A percentile compares a stretch with the other conserved stretches of the same genome.
These are phyloP conservation scores for Backusella morwellensis DNA, from an alignment of 192 early-diverging fungal genomes.

Conservation along the genomic window DNA sequence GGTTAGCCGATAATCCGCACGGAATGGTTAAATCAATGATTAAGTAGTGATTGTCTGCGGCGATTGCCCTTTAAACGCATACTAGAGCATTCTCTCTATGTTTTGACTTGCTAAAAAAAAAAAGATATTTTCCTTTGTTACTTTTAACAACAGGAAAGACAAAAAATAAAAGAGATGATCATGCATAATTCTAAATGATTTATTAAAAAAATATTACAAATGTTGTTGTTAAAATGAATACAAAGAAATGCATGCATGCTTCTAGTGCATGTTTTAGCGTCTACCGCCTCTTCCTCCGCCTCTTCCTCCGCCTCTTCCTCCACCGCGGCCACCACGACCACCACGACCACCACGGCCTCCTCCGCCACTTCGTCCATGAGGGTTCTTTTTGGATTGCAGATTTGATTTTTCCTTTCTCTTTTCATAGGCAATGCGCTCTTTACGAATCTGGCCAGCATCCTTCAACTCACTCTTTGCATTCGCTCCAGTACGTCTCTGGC, in stretches of 20 bases:
- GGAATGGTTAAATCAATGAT: no score
- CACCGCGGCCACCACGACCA: constrained; percentile 23
- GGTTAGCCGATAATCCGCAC: no score
- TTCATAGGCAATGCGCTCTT: constrained; percentile 70
- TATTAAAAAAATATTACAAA: background rate
- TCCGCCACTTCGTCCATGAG: background rate
- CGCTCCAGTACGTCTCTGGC: constrained; percentile 34
- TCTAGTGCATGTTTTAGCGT: background rate
- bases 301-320: constrained; percentile 19
- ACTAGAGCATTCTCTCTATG: no score
- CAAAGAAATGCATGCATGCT: background rate
- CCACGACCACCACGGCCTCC: constrained; percentile 26
- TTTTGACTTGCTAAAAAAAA: no score
- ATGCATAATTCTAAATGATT: background rate
- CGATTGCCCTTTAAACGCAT: no score
- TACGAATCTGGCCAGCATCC: constrained; percentile 76
- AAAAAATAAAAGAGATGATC: background rate
- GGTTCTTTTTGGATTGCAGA: constrained; percentile 39
- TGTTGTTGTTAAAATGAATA: background rate
- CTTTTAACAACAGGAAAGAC: no score
- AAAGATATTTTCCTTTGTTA: no score
- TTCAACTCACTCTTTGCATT: constrained; percentile 73
- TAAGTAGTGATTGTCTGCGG: no score
- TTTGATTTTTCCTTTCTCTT: constrained; percentile 76
- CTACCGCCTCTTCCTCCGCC: constrained; percentile 9